Evolutionary conservation across 352 stramenopile species (phyloP).

Genomic region (Phytophthora sp.): DNA sequence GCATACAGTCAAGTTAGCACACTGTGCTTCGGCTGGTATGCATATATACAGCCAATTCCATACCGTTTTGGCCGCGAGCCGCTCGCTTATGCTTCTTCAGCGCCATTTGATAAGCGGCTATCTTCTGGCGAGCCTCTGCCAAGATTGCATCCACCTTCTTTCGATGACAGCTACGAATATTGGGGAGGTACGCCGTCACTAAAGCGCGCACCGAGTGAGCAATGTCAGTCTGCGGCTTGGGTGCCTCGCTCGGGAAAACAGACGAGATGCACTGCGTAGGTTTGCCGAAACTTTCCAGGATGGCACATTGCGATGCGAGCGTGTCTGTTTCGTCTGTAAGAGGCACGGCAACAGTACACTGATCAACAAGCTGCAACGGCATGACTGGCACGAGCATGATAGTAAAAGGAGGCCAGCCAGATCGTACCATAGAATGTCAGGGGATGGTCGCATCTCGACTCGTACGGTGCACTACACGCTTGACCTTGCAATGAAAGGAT

Average conservation of each 20-base stretch:
- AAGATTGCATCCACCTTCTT: slow-evolving; percentile 36
- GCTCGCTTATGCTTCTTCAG: slow-evolving; percentile 12
- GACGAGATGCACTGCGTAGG: slow-evolving; percentile 36
- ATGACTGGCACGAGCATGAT: not conserved
- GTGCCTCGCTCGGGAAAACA: slow-evolving; percentile 26
- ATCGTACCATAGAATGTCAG: slow-evolving; percentile 43
- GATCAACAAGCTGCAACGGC: slow-evolving; percentile 5
- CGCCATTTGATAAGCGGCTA: slow-evolving; percentile 23
- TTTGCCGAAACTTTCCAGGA: slow-evolving; percentile 46
- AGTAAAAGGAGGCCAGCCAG: not conserved
- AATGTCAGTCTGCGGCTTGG: slow-evolving; percentile 33
- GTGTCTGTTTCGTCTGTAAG: slow-evolving; percentile 33
- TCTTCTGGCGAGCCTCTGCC: slow-evolving; percentile 29
- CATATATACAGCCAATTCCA: not conserved
- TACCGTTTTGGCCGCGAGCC: slow-evolving; percentile 12
- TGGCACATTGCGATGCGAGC: slow-evolving; percentile 29
- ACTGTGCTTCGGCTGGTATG: not conserved
- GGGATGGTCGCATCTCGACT: slow-evolving; percentile 22
- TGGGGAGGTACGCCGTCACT: slow-evolving; percentile 28
- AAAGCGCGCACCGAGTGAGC: slow-evolving; percentile 31
- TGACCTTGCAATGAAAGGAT: slow-evolving; percentile 9
- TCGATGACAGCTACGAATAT: slow-evolving; percentile 36
- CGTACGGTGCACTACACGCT: slow-evolving; percentile 16
- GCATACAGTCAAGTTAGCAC: slow-evolving; percentile 7
- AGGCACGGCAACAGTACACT: slow-evolving; percentile 10